A percentile compares a stretch with the other conserved stretches of the same genome.
phyloP scores from a whole-genome alignment of 1,139 yeast species.

The Saccharomyces hybrid region DNA sequence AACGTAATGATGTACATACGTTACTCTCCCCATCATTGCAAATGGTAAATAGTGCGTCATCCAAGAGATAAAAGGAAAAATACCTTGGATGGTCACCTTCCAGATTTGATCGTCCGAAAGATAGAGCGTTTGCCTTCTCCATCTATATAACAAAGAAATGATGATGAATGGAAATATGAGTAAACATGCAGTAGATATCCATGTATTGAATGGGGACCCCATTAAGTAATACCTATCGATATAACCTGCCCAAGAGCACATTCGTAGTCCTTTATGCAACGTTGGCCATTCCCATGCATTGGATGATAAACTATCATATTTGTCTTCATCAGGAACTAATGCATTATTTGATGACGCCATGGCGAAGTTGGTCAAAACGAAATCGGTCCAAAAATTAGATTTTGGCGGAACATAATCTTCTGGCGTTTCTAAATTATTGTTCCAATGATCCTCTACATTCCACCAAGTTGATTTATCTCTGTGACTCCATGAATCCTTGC shows the following conservation, averaged over 20 bases:
- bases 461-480: constrained; percentile 71
- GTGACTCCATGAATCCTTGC: constrained; percentile 44
- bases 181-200: constrained; percentile 44
- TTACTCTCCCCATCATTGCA: constrained; percentile 72
- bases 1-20: constrained; percentile 74
- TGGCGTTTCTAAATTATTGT: constrained; percentile 38
- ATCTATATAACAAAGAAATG: constrained; percentile 41
- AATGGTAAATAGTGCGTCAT: constrained; percentile 65
- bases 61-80: constrained; percentile 65
- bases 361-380: constrained; percentile 59
- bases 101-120: constrained; percentile 29
- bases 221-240: constrained; percentile 49
- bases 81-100: constrained; percentile 44
- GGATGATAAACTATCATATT: constrained; percentile 56
- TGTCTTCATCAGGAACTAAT: constrained; percentile 63
- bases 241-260: constrained; percentile 56
- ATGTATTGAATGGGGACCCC: constrained; percentile 61
- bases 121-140: constrained; percentile 51
- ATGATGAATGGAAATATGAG: constrained; percentile 32
- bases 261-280: constrained; percentile 52
- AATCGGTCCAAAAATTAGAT: constrained; percentile 64
- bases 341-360: constrained; percentile 80
- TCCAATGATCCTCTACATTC: constrained; percentile 66
- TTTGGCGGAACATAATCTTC: constrained; percentile 51
- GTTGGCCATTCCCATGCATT: constrained; percentile 83